Conservation (phyloP, 768 basidiomycete species). For the Serendipita sp. region DNA sequence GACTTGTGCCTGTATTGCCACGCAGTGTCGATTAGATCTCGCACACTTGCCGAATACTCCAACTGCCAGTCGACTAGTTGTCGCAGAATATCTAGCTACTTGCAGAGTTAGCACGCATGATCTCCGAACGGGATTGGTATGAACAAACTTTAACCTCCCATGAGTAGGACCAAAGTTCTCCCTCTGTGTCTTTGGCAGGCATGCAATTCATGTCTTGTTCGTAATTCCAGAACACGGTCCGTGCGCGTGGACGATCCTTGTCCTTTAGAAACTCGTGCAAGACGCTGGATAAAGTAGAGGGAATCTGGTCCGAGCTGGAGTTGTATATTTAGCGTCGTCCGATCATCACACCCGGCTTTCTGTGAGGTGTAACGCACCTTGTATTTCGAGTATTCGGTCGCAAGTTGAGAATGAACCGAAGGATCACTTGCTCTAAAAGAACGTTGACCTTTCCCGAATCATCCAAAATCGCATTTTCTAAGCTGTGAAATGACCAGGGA, state of each 20-base stretch:
- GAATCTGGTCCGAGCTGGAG: slow-evolving; percentile 66
- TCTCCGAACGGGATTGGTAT: slow-evolving; percentile 14
- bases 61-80: slow-evolving; percentile 78
- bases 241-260: slow-evolving; percentile 32
- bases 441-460: slow-evolving; percentile 40
- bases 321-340: not conserved
- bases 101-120: slow-evolving; percentile 14
- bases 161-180: slow-evolving; percentile 64
- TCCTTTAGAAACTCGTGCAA: slow-evolving; percentile 20
- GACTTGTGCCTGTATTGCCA: slow-evolving; percentile 78
- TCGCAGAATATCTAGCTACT: slow-evolving; percentile 67
- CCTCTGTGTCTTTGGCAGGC: slow-evolving; percentile 48
- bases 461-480: slow-evolving; percentile 65
- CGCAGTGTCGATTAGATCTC: slow-evolving; percentile 60
- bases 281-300: slow-evolving; percentile 51
- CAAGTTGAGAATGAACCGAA: slow-evolving; percentile 65
- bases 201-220: slow-evolving; percentile 49
- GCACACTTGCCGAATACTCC: slow-evolving; percentile 49
- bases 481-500: slow-evolving; percentile 27
- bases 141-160: slow-evolving; percentile 67
- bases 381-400: slow-evolving; percentile 82
- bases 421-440: slow-evolving; percentile 53
- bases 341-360: not conserved
- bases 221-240: slow-evolving; percentile 72
- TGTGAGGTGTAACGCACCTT: slow-evolving; percentile 37